These are phyloP conservation scores for Oemleria cerasiformis DNA, from an alignment of 306 rosid genomes.

Conservation along the genomic window DNA sequence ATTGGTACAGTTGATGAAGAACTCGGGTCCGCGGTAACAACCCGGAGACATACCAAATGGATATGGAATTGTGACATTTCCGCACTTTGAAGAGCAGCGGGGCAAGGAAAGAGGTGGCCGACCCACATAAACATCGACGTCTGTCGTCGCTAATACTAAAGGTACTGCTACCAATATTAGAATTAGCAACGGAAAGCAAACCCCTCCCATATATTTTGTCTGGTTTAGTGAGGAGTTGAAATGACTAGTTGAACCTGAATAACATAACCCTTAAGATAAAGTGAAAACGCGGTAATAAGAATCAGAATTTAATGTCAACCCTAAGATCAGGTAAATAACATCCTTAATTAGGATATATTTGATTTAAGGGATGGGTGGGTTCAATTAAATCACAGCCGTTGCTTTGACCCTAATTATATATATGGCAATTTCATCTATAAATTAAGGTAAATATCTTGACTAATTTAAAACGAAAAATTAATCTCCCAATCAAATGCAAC, in stretches of 20 bases:
- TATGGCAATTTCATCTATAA: no score
- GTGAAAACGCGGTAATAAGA: no score
- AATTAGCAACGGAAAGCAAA: background rate
- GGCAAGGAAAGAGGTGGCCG: background rate
- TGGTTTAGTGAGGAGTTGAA: background rate
- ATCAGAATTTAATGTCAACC: no score
- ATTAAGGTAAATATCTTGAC: no score
- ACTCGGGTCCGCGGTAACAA: conserved; percentile 4
- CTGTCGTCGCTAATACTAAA: background rate
- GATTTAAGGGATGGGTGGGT: no score
- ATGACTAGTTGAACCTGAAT: background rate
- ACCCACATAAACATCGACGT: background rate
- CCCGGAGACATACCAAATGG: background rate
- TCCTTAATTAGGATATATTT: no score
- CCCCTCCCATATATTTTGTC: background rate
- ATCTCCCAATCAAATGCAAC: no score
- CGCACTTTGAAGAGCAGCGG: background rate
- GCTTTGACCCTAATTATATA: no score
- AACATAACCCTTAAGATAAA: no score
- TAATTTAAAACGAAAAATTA: no score
- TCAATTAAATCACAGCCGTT: no score
- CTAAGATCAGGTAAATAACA: no score
- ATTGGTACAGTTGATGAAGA: conserved; percentile 5
- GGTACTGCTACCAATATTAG: background rate
- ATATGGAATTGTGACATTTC: conserved; percentile 5